Percentiles rank a stretch among this genome's conserved stretches.
Conservation (phyloP, 75 land plant genomes). For the Chamaecyparis obtusa region DNA sequence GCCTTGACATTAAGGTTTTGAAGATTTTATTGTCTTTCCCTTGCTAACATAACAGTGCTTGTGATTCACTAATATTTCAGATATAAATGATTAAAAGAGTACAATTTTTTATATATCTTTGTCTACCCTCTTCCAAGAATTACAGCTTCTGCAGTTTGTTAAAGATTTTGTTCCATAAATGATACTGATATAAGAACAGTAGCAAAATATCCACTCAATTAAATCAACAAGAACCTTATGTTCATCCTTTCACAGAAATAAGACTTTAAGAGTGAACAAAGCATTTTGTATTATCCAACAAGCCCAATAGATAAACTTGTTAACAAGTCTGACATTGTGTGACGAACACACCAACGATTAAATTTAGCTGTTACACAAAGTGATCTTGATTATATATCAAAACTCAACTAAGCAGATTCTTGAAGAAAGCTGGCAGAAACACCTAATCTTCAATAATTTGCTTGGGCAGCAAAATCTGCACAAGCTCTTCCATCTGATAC, state of each 20-base stretch:
- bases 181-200: background rate
- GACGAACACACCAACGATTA: background rate
- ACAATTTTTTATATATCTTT: background rate
- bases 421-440: background rate
- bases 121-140: background rate
- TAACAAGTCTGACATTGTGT: background rate
- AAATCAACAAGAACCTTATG: background rate
- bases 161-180: background rate
- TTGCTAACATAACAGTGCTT: background rate
- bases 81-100: background rate
- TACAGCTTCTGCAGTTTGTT: background rate
- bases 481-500: background rate
- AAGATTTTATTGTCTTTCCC: no score
- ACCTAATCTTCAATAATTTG: background rate
- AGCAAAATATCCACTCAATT: background rate
- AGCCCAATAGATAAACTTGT: background rate
- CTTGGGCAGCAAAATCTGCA: background rate
- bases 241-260: background rate
- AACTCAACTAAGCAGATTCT: constrained; percentile 2
- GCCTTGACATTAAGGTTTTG: background rate
- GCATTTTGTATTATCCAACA: background rate
- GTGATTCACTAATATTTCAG: background rate
- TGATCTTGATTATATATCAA: constrained; percentile 6
- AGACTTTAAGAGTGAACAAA: background rate
- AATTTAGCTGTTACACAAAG: background rate